Percentiles rank a stretch among this genome's conserved stretches.
phyloP scores from a whole-genome alignment of 2,329 filamentous ascomycete species.

The Coniochaeta sp. region DNA sequence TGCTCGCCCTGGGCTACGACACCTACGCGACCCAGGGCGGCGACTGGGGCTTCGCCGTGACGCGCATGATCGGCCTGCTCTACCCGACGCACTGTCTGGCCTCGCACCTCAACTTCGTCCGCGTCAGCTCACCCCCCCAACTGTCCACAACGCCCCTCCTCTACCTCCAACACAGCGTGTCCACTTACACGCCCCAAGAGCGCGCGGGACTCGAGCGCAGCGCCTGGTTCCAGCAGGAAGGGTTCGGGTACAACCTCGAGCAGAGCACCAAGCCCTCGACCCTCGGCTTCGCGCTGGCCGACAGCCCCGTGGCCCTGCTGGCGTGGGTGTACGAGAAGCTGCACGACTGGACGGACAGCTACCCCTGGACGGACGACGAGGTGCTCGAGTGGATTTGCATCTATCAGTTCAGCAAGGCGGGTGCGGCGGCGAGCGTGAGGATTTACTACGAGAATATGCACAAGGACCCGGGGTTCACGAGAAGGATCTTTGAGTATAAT shows the following conservation, averaged over 20 bases:
- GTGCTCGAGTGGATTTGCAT: slow-evolving; percentile 68
- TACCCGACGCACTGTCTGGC: slow-evolving; percentile 53
- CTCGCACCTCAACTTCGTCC: slow-evolving; percentile 53
- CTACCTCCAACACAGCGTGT: slow-evolving; percentile 47
- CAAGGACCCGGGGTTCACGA: slow-evolving; percentile 12
- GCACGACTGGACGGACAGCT: slow-evolving; percentile 66
- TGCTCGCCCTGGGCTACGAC: slow-evolving; percentile 59
- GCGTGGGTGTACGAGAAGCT: slow-evolving; percentile 81
- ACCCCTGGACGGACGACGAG: slow-evolving; percentile 70
- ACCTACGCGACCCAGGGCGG: slow-evolving; percentile 59
- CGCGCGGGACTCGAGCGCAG: slow-evolving; percentile 42
- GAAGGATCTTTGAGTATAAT: slow-evolving; percentile 18
- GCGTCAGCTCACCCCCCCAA: slow-evolving; percentile 35
- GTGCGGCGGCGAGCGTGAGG: slow-evolving; percentile 57
- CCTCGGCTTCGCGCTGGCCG: slow-evolving; percentile 59
- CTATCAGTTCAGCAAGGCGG: slow-evolving; percentile 64
- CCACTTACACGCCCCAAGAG: slow-evolving; percentile 46
- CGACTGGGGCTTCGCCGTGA: slow-evolving; percentile 65
- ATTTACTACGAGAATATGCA: slow-evolving; percentile 68
- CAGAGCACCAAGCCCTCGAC: slow-evolving; percentile 69
- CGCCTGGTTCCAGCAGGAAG: slow-evolving; percentile 50
- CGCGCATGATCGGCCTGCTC: slow-evolving; percentile 50
- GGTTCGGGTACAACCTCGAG: slow-evolving; percentile 49
- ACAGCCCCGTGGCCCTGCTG: slow-evolving; percentile 63
- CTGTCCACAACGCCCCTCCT: slow-evolving; percentile 47